phyloP scores from a whole-genome alignment of 768 basidiomycete genomes.

The Serpula lacrymans region DNA sequence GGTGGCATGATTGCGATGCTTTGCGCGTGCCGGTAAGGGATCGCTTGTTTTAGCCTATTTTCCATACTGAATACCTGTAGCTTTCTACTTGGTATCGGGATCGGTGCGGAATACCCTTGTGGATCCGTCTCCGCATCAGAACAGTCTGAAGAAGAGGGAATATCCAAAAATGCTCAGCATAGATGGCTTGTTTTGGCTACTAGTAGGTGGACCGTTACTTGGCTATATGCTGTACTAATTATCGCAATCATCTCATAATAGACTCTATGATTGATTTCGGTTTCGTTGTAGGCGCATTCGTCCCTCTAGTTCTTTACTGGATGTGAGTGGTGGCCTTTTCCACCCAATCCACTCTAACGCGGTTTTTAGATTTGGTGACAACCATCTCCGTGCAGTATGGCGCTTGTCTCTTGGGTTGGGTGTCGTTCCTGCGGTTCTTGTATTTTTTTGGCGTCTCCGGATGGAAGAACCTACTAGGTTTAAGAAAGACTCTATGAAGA shows the following conservation, averaged over 20 bases:
- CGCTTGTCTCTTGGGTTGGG: conserved; percentile 84
- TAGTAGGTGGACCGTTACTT: conserved; percentile 46
- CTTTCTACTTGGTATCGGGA: conserved; percentile 85
- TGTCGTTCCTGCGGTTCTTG: conserved; percentile 70
- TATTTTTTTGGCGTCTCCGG: conserved; percentile 83
- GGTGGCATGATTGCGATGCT: conserved; percentile 75
- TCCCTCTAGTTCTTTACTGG: conserved; percentile 85
- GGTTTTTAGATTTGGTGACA: conserved; percentile 62
- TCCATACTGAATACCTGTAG: conserved; percentile 30
- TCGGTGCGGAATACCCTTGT: conserved; percentile 88
- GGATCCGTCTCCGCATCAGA: conserved; percentile 88
- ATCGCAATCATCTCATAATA: conserved; percentile 22
- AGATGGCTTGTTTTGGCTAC: conserved; percentile 87
- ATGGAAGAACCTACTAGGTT: conserved; percentile 80
- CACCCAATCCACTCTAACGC: not conserved
- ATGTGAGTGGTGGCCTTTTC: conserved; percentile 50
- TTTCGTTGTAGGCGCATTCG: conserved; percentile 76
- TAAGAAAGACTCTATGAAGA: conserved; percentile 77
- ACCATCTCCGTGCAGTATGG: conserved; percentile 87
- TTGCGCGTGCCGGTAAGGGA: conserved; percentile 65
- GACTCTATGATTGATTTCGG: conserved; percentile 86
- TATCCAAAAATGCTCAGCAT: conserved; percentile 78
- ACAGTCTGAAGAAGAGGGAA: conserved; percentile 79
- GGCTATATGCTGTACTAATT: not conserved
- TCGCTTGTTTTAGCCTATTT: not conserved